Percentiles rank a stretch among this genome's conserved stretches.
These are phyloP conservation scores for Arthrobotrys entomopaga DNA, from an alignment of 2,329 filamentous ascomycete genomes.

Conservation along the genomic window DNA sequence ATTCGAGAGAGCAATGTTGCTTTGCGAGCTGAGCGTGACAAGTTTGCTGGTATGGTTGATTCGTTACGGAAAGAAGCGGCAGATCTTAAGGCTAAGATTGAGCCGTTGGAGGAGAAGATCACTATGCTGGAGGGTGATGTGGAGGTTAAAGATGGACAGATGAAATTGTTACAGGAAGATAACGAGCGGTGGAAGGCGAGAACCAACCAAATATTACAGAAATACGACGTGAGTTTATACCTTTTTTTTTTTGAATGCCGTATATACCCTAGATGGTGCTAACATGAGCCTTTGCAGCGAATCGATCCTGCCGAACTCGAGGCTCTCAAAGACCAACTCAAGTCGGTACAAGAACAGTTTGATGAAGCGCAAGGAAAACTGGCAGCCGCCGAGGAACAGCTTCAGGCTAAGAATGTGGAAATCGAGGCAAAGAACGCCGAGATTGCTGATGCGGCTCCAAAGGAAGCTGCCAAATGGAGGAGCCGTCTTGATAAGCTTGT, in stretches of 20 bases:
- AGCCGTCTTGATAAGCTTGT: conserved; percentile 57
- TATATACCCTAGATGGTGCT: no score
- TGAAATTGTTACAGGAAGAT: conserved; percentile 88
- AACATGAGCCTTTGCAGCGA: conserved; percentile 63
- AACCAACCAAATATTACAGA: conserved; percentile 92
- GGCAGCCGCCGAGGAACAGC: conserved; percentile 60
- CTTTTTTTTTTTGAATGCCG: no score
- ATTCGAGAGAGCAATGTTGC: conserved; percentile 95
- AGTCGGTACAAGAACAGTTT: conserved; percentile 73
- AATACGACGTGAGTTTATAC: conserved; percentile 74
- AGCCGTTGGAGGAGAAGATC: conserved; percentile 83
- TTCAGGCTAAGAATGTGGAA: conserved; percentile 53
- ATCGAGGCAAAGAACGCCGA: conserved; percentile 56
- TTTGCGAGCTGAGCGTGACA: conserved; percentile 83
- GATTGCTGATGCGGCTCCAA: conserved; percentile 46
- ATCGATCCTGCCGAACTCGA: conserved; percentile 94
- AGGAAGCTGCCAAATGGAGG: conserved; percentile 55
- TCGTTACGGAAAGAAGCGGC: conserved; percentile 80
- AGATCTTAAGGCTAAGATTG: conserved; percentile 77
- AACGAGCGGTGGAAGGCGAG: conserved; percentile 95
- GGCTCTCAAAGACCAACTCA: conserved; percentile 81
- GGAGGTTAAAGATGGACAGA: conserved; percentile 83
- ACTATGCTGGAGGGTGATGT: conserved; percentile 83
- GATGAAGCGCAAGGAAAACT: conserved; percentile 62
- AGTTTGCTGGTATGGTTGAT: conserved; percentile 78